phyloP scores from a whole-genome alignment of 768 basidiomycete genomes.

The Termitomyces sp. region DNA sequence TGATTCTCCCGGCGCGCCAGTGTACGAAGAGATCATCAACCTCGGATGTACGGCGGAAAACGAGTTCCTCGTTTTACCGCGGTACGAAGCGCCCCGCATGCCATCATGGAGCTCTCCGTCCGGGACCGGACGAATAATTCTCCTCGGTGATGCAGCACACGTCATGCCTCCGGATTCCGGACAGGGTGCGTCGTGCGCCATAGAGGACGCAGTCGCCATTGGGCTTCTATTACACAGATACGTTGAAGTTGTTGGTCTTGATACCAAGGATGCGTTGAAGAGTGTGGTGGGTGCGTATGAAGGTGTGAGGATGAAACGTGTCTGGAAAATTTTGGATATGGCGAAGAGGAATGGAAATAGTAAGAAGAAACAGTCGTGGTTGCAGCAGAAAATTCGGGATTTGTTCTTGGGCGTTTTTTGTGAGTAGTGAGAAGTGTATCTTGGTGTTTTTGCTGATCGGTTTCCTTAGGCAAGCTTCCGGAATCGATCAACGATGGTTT shows the following conservation, averaged over 20 bases:
- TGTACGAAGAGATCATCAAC: conserved; percentile 21
- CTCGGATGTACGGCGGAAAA: conserved; percentile 20
- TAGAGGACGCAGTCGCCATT: conserved; percentile 32
- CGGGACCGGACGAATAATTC: conserved; percentile 26
- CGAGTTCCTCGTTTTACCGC: conserved; percentile 27
- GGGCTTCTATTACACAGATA: conserved; percentile 7
- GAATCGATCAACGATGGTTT: conserved; percentile 22
- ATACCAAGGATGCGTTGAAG: conserved; percentile 10
- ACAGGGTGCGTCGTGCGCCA: conserved; percentile 35
- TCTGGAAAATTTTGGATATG: conserved; percentile 21
- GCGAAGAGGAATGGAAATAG: conserved; percentile 24
- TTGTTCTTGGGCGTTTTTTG: conserved; percentile 26
- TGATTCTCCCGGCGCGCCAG: conserved; percentile 18
- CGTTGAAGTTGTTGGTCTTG: conserved; percentile 6
- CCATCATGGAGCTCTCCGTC: conserved; percentile 28
- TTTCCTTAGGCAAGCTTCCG: conserved; percentile 21
- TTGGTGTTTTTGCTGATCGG: not conserved
- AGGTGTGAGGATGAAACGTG: not conserved
- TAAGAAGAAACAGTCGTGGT: conserved; percentile 25
- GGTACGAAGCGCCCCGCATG: conserved; percentile 28
- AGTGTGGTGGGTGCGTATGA: not conserved
- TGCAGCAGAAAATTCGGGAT: conserved; percentile 27
- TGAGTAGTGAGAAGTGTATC: conserved; percentile 13
- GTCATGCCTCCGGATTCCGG: conserved; percentile 37
- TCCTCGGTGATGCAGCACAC: conserved; percentile 39